Conservation (phyloP, 192 early-diverging fungal genomes). For the Chytriomyces sp. region DNA sequence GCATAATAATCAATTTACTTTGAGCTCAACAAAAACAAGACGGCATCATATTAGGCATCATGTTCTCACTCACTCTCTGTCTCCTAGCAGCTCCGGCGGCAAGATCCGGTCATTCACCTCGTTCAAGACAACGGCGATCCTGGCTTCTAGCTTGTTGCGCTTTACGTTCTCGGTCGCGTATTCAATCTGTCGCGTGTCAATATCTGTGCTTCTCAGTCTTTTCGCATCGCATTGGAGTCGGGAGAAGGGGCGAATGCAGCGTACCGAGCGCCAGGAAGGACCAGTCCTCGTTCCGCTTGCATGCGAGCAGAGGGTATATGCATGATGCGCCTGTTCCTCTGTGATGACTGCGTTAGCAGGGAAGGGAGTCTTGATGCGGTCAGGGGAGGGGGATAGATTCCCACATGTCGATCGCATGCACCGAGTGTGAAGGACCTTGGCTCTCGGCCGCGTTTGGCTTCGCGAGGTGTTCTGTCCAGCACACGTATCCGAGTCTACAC, state of each 20-base stretch:
- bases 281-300: slow-evolving; percentile 58
- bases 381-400: background rate
- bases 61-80: background rate
- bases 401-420: slow-evolving; percentile 66
- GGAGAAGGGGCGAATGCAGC: background rate
- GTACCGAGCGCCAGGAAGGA: slow-evolving; percentile 71
- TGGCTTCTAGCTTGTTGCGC: slow-evolving; percentile 58
- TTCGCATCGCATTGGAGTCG: background rate
- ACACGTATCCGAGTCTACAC: slow-evolving; percentile 69
- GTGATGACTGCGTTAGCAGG: background rate
- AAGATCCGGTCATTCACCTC: slow-evolving; percentile 21
- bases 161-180: slow-evolving; percentile 68
- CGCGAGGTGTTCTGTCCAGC: slow-evolving; percentile 68
- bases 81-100: slow-evolving; percentile 16
- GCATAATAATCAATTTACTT: slow-evolving; percentile 7
- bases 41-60: background rate
- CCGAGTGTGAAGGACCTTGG: background rate
- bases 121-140: slow-evolving; percentile 57
- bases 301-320: slow-evolving; percentile 86
- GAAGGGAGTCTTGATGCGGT: background rate
- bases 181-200: slow-evolving; percentile 61
- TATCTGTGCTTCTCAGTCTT: slow-evolving; percentile 51
- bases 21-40: background rate
- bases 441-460: slow-evolving; percentile 2
- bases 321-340: slow-evolving; percentile 89